Evolutionary conservation across 1,284 basidiomycete genomes (phyloP).

Genomic region (Cryptococcus jaspeensis): DNA sequence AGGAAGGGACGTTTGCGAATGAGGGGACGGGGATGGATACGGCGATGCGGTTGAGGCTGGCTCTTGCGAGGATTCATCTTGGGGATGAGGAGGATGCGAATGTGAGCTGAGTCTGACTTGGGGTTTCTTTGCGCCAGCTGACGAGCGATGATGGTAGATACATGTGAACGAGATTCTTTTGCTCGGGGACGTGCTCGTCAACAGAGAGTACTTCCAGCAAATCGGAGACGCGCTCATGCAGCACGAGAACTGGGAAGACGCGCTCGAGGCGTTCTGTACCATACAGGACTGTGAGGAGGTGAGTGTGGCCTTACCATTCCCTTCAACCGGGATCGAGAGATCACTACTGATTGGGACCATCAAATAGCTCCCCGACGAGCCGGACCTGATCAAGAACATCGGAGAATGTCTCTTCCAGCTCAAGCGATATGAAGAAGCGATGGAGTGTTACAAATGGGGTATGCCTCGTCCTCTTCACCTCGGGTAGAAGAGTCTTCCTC

Average conservation of each 20-base stretch:
- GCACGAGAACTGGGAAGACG: slow-evolving; percentile 67
- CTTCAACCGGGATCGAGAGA: slow-evolving; percentile 2
- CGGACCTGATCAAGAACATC: slow-evolving; percentile 53
- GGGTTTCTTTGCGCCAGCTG: background rate
- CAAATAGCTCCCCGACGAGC: slow-evolving; percentile 27
- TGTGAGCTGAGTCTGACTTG: slow-evolving; percentile 53
- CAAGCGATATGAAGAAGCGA: slow-evolving; percentile 69
- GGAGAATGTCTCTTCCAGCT: slow-evolving; percentile 72
- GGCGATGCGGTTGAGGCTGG: slow-evolving; percentile 81
- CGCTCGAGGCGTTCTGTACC: slow-evolving; percentile 72
- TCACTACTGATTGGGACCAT: background rate
- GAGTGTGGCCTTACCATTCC: no score
- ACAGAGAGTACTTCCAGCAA: slow-evolving; percentile 57
- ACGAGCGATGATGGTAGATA: slow-evolving; percentile 55
- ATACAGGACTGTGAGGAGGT: slow-evolving; percentile 72
- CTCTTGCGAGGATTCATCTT: slow-evolving; percentile 76
- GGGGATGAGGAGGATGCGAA: slow-evolving; percentile 78
- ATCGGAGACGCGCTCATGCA: slow-evolving; percentile 83
- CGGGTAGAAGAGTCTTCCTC: no score
- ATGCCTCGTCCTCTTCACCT: background rate
- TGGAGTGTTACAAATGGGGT: slow-evolving; percentile 81
- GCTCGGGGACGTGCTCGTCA: no score
- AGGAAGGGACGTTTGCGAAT: slow-evolving; percentile 18
- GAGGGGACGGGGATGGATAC: slow-evolving; percentile 70
- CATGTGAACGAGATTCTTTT: slow-evolving; percentile 61